These are phyloP conservation scores for Ogataea ramenticola DNA, from an alignment of 805 yeast species.

Conservation along the genomic window DNA sequence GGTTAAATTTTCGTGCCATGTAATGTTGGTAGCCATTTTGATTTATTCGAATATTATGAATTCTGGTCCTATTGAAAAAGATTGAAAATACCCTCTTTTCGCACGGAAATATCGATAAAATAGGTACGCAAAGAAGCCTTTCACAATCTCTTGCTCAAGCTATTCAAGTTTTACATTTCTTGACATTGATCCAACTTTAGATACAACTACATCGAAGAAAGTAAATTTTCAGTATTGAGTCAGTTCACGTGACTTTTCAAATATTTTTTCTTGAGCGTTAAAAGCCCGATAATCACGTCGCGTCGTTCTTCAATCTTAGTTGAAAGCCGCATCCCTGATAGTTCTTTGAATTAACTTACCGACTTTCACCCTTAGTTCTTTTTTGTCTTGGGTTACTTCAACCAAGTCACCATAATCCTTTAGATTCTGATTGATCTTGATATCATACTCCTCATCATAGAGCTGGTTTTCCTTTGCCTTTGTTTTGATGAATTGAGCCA, in stretches of 20 bases:
- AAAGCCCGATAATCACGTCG: neutral
- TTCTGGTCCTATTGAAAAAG: too few species aligned
- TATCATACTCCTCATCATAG: conserved; percentile 15
- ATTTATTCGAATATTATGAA: too few species aligned
- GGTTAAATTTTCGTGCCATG: conserved; percentile 91
- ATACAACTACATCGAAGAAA: conserved; percentile 1
- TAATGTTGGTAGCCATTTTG: conserved; percentile 86
- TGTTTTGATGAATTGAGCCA: conserved; percentile 24
- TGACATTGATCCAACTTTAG: neutral
- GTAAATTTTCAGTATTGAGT: neutral
- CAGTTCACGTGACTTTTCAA: conserved; percentile 1
- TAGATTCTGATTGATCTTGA: conserved; percentile 16
- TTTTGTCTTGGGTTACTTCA: conserved; percentile 13
- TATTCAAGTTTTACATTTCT: neutral
- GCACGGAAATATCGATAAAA: too few species aligned
- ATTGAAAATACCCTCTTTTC: too few species aligned
- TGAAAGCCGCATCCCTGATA: conserved; percentile 6
- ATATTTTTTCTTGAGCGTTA: neutral
- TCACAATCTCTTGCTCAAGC: too few species aligned
- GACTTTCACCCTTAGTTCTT: neutral
- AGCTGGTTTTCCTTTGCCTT: conserved; percentile 21
- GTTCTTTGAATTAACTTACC: conserved; percentile 6
- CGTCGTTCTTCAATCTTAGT: conserved; percentile 1
- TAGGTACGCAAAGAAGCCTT: too few species aligned
- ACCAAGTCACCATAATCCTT: conserved; percentile 24